These are phyloP conservation scores for Chaetomiaceae sp. DNA, from an alignment of 2,329 filamentous ascomycete genomes.

Conservation along the genomic window DNA sequence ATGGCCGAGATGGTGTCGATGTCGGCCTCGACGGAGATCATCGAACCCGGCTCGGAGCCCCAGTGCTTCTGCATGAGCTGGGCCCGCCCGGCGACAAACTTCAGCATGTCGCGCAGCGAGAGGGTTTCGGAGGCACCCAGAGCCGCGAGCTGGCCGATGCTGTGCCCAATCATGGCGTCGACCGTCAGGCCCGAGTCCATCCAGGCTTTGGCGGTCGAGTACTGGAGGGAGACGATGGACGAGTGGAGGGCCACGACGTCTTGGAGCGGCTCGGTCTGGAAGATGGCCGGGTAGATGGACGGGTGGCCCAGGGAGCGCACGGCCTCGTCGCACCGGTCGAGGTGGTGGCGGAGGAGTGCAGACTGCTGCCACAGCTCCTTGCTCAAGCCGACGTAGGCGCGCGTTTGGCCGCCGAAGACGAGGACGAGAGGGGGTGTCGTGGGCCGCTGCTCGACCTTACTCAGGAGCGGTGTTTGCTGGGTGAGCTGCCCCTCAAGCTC, in stretches of 20 bases:
- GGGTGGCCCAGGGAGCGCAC: slow-evolving; percentile 17
- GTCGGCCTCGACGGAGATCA: slow-evolving; percentile 33
- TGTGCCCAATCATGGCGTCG: slow-evolving; percentile 36
- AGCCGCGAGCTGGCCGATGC: slow-evolving; percentile 40
- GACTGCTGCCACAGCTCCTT: not conserved
- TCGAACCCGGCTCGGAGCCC: slow-evolving; percentile 35
- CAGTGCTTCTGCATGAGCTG: slow-evolving; percentile 32
- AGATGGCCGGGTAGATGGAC: slow-evolving; percentile 34
- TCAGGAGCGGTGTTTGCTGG: not conserved
- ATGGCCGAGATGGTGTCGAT: not conserved
- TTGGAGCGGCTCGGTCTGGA: slow-evolving; percentile 23
- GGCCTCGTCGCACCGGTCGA: slow-evolving; percentile 24
- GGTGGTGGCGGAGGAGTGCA: slow-evolving; percentile 24
- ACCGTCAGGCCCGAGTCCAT: slow-evolving; percentile 33
- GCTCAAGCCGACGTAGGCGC: too few relatives aligned
- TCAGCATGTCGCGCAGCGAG: slow-evolving; percentile 31
- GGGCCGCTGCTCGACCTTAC: too few relatives aligned
- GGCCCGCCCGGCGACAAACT: slow-evolving; percentile 30
- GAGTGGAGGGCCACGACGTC: slow-evolving; percentile 36
- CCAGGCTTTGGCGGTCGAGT: slow-evolving; percentile 34
- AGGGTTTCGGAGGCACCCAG: slow-evolving; percentile 35
- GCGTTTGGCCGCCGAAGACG: not conserved
- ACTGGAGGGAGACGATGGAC: slow-evolving; percentile 38
- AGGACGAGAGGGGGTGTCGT: too few relatives aligned
- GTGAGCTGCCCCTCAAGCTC: too few relatives aligned